Percentiles rank a stretch among this genome's conserved stretches.
These are phyloP conservation scores for Drechslerella stenobrocha DNA, from an alignment of 2,329 filamentous ascomycete species.

Conservation along the genomic window DNA sequence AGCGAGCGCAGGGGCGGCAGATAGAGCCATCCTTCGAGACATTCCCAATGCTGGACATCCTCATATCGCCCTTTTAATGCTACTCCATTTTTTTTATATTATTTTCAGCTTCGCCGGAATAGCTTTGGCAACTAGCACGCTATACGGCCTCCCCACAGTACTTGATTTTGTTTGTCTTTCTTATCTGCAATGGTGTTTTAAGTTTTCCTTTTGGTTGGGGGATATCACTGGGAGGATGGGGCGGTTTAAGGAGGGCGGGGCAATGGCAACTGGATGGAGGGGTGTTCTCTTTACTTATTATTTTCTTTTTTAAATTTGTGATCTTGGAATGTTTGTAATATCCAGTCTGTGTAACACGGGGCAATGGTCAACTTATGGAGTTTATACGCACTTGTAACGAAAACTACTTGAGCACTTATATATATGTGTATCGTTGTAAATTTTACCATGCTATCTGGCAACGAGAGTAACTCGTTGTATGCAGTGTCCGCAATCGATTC, in stretches of 20 bases:
- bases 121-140: conserved; percentile 1
- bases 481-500: no score
- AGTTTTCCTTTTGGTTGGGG: background rate
- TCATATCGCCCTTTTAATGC: conserved; percentile 7
- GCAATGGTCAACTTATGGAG: conserved; percentile 31
- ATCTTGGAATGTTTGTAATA: conserved; percentile 19
- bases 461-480: no score
- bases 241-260: background rate
- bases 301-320: conserved; percentile 32
- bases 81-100: conserved; percentile 14
- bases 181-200: conserved; percentile 16
- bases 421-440: no score
- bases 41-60: conserved; percentile 24
- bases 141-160: conserved; percentile 5
- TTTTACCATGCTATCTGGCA: no score
- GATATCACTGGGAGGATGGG: conserved; percentile 2
- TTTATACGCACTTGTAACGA: conserved; percentile 26
- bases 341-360: conserved; percentile 32
- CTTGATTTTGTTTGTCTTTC: conserved; percentile 25
- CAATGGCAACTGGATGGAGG: conserved; percentile 32
- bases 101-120: background rate
- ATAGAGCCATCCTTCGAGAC: conserved; percentile 30
- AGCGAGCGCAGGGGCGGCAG: conserved; percentile 48
- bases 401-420: no score
- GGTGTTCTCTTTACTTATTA: conserved; percentile 35